Conservation (phyloP, 1,139 yeast genomes). For the Arxiozyma telluris region DNA sequence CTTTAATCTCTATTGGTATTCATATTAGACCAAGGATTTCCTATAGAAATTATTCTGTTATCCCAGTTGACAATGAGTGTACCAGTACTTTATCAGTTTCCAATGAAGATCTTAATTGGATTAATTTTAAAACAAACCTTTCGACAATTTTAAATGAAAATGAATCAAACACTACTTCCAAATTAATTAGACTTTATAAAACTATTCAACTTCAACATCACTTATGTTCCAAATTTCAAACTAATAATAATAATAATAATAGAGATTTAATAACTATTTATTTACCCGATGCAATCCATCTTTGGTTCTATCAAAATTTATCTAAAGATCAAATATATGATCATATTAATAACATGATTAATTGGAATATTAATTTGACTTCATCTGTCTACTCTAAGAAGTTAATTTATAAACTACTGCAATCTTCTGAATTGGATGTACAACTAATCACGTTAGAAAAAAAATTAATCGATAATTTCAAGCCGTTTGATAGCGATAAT, state of each 20-base stretch:
- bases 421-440: slow-evolving; percentile 24
- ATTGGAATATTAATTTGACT: slow-evolving; percentile 18
- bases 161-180: not conserved
- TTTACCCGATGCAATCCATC: slow-evolving; percentile 20
- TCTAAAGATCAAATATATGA: slow-evolving; percentile 13
- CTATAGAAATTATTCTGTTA: not conserved
- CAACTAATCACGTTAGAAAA: slow-evolving; percentile 24
- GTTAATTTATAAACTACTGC: slow-evolving; percentile 14
- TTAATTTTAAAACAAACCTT: not conserved
- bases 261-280: slow-evolving; percentile 3
- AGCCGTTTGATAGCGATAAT: not conserved
- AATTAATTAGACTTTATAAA: not conserved
- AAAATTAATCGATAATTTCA: slow-evolving; percentile 12
- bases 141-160: not conserved
- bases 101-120: slow-evolving; percentile 9
- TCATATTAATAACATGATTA: slow-evolving; percentile 23
- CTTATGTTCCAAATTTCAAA: not conserved
- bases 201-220: slow-evolving; percentile 1
- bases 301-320: slow-evolving; percentile 22
- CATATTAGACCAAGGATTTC: not conserved
- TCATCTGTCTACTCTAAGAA: slow-evolving; percentile 11
- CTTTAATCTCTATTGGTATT: not conserved
- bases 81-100: slow-evolving; percentile 9
- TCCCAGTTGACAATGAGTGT: not conserved
- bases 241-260: not conserved